Conservation (phyloP, 495 filamentous ascomycete species). For the Xylaria flabelliformis region DNA sequence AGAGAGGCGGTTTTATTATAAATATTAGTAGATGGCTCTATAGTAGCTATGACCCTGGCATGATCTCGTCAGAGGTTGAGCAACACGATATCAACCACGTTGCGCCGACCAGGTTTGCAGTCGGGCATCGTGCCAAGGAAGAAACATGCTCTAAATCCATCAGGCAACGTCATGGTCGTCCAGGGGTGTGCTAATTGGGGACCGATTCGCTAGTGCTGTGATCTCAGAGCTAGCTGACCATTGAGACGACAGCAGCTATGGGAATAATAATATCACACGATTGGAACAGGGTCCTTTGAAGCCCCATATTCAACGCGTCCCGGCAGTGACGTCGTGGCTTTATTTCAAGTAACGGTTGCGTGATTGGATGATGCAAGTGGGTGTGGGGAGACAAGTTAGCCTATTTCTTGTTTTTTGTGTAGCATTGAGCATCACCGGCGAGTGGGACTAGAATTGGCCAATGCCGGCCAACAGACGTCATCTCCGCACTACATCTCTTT, state of each 20-base stretch:
- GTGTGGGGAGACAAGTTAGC: neutral
- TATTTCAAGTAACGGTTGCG: neutral
- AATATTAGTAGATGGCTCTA: neutral
- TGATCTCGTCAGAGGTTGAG: conserved; percentile 12
- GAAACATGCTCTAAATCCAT: neutral
- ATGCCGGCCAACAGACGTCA: conserved; percentile 17
- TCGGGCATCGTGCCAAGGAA: conserved; percentile 11
- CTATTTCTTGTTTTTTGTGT: conserved; percentile 33
- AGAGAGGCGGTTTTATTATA: neutral
- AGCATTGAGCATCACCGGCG: neutral
- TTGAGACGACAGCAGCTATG: conserved; percentile 7
- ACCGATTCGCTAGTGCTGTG: conserved; percentile 13
- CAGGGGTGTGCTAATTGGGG: conserved; percentile 8
- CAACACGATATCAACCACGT: conserved; percentile 7
- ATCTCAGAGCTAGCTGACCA: neutral
- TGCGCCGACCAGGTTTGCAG: conserved; percentile 10
- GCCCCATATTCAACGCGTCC: neutral
- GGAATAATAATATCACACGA: conserved; percentile 11
- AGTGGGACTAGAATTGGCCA: neutral
- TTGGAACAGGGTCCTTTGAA: neutral
- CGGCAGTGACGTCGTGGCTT: conserved; percentile 41
- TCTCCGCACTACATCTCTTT: conserved; percentile 9
- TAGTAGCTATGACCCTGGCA: neutral
- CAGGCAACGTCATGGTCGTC: conserved; percentile 23
- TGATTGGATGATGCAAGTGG: conserved; percentile 12